These are phyloP conservation scores for Podospora conica DNA, from an alignment of 495 filamentous ascomycete species.

Conservation along the genomic window DNA sequence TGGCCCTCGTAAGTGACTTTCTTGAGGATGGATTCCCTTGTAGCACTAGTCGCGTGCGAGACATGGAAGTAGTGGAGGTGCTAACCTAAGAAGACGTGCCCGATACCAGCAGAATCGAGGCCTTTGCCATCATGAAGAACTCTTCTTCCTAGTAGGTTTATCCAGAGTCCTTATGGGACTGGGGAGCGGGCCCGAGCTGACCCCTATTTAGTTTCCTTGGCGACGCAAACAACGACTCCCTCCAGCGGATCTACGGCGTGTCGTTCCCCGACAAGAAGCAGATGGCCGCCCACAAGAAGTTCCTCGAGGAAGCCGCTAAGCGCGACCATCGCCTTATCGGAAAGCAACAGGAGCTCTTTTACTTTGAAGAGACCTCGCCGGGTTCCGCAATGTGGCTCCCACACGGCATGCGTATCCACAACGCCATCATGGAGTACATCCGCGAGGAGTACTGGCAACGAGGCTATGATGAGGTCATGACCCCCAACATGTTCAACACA, in stretches of 20 bases:
- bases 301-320: conserved; percentile 92
- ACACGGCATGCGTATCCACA: conserved; percentile 86
- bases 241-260: conserved; percentile 93
- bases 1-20: conserved; percentile 44
- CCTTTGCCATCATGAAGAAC: conserved; percentile 88
- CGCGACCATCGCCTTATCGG: conserved; percentile 88
- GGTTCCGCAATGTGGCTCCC: conserved; percentile 94
- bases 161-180: too few species aligned
- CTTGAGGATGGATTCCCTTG: too few species aligned
- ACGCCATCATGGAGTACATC: conserved; percentile 73
- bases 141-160: conserved; percentile 69
- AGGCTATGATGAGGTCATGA: conserved; percentile 89
- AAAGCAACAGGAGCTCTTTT: conserved; percentile 92
- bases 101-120: conserved; percentile 85
- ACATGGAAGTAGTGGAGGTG: conserved; percentile 18
- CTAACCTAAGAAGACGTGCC: conserved; percentile 55
- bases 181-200: background rate
- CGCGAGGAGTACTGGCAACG: conserved; percentile 86
- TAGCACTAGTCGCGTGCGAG: too few species aligned
- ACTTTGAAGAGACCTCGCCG: conserved; percentile 87
- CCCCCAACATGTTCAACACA: conserved; percentile 92
- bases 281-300: conserved; percentile 83
- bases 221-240: conserved; percentile 82
- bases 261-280: conserved; percentile 96
- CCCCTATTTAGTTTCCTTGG: conserved; percentile 60